Conservation (phyloP, 495 filamentous ascomycete genomes). For the Jackrogersella minutella region DNA sequence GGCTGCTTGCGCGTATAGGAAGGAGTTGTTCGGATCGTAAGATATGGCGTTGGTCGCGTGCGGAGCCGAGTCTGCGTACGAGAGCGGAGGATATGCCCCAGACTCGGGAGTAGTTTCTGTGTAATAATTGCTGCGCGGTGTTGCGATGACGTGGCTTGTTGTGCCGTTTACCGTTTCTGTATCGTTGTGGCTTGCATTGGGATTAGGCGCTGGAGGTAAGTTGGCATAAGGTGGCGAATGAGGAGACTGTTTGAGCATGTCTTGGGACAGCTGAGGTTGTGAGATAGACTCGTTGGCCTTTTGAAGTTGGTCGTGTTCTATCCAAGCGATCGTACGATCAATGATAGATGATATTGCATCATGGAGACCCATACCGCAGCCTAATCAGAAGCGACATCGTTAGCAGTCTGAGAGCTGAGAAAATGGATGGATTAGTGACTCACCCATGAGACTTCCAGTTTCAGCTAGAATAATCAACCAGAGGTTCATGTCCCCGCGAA, state of each 20-base stretch:
- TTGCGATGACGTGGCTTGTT: conserved; percentile 39
- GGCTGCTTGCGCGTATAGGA: conserved; percentile 40
- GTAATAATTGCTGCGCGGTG: conserved; percentile 39
- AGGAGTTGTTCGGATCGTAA: conserved; percentile 37
- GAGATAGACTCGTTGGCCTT: conserved; percentile 39
- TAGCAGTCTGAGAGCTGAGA: neutral
- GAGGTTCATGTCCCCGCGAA: conserved; percentile 70
- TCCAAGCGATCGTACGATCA: conserved; percentile 54
- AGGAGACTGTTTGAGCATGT: conserved; percentile 40
- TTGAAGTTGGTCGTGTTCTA: conserved; percentile 51
- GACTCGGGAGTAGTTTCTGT: conserved; percentile 33
- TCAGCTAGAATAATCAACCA: conserved; percentile 75
- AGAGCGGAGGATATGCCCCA: conserved; percentile 33
- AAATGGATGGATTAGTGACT: conserved; percentile 30
- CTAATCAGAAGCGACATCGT: conserved; percentile 17
- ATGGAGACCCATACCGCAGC: conserved; percentile 50
- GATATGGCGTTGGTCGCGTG: conserved; percentile 36
- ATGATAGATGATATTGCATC: conserved; percentile 51
- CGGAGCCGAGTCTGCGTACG: conserved; percentile 33
- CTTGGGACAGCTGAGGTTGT: conserved; percentile 36
- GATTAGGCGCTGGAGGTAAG: conserved; percentile 27
- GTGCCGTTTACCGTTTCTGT: conserved; percentile 34
- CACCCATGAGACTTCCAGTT: conserved; percentile 69
- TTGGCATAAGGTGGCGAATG: conserved; percentile 42
- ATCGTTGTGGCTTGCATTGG: conserved; percentile 26